Conservation (phyloP, 352 stramenopile genomes). For the Ophiocytium majus region DNA sequence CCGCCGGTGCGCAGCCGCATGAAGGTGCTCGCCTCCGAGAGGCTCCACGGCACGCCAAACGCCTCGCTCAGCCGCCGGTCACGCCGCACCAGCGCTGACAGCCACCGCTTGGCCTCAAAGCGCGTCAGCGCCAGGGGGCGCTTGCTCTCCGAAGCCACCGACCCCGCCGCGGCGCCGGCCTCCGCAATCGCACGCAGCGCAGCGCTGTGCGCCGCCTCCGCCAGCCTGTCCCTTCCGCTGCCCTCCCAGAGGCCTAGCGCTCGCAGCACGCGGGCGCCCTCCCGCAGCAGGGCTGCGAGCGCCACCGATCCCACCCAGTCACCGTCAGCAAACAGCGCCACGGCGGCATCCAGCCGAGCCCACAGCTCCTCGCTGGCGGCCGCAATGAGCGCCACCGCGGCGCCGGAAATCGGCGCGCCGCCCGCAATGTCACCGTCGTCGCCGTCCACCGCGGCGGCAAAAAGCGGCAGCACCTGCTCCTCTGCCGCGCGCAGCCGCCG, state of each 20-base stretch:
- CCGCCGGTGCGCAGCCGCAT: constrained; percentile 76
- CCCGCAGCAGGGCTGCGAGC: constrained; percentile 28
- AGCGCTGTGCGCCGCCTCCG: neutral
- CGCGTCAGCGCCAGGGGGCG: neutral
- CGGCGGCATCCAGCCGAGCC: constrained; percentile 72
- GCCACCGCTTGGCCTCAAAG: constrained; percentile 40
- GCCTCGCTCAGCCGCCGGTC: constrained; percentile 38
- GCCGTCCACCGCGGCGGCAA: constrained; percentile 50
- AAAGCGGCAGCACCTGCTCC: constrained; percentile 58
- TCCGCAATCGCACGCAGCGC: neutral
- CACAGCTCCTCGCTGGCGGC: constrained; percentile 60
- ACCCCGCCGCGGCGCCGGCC: too few relatives aligned
- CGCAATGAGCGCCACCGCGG: constrained; percentile 61
- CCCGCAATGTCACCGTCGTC: constrained; percentile 26
- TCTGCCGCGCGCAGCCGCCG: constrained; percentile 46
- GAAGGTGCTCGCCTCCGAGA: constrained; percentile 72
- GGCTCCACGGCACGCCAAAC: constrained; percentile 67
- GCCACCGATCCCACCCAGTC: neutral
- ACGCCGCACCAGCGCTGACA: constrained; percentile 33
- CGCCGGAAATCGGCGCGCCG: constrained; percentile 50
- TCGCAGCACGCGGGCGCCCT: constrained; percentile 31
- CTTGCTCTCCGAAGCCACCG: neutral
- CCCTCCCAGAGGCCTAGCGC: neutral
- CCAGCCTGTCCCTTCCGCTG: neutral
- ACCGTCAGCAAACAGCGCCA: constrained; percentile 64